Evolutionary conservation across 139 green algal species (phyloP), one percentile per base, ranked within the genome.

Genomic region (Picochlorum sp.): DNA sequence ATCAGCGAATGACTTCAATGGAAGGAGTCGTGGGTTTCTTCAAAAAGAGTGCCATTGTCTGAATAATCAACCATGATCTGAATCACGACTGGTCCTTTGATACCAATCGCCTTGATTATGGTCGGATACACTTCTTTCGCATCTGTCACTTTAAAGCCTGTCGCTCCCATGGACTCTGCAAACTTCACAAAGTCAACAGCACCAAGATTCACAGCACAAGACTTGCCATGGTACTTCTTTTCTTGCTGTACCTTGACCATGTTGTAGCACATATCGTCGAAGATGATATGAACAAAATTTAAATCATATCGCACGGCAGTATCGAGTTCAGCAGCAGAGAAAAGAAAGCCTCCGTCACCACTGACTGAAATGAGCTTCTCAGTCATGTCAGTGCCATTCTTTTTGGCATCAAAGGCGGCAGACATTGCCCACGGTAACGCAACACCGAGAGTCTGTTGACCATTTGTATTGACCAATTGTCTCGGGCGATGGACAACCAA

Each of bases 211-310:
- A 67, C 62, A 21, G 62, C 62, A 10, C 20, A 20, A 54, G 47
- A 67, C n/a, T 31, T 37, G 21, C 38, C 11, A 28, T 50, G 45
- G 8, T 67, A 67, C 37, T 67, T 67, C 21, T 67, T 67, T 8
- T 49, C 41, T n/a, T 67, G 62, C 62, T 67, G 62, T 9, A 67
- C 62, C 23, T 67, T 67, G 18, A 67, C 62, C 62, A 67, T 67
- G 21, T 67, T 62, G 41, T 62, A 57, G 30, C 50, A 49, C 18
- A 37, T 38, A 11, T 67, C 62, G 50, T 62, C 62, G n/a, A 55
- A 67, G 31, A 67, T 57, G 2, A 67, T 41, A 34, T 67, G 62
- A 37, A 67, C 62, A 67, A 67, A 57, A 57, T 67, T 55, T 37
- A 67, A 37, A 20, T 18, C 23, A 16, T 38, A 55, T 67, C 62